Conservation (phyloP, 176 grass and related monocot species). For the Lolium perenne region DNA sequence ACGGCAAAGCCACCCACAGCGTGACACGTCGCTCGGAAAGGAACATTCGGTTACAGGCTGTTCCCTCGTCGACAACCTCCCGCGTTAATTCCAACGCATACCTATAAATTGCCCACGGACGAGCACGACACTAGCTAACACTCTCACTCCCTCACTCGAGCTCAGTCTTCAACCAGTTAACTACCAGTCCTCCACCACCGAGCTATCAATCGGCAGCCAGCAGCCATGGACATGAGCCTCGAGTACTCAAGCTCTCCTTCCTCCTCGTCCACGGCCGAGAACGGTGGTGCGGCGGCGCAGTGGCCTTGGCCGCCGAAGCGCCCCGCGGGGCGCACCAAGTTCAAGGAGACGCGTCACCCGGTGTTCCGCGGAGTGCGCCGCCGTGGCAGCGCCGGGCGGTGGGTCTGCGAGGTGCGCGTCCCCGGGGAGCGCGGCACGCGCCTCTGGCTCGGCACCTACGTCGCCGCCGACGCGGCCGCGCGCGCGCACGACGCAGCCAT, state of each 20-base stretch:
- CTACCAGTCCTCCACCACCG: background rate
- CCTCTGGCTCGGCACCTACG: conserved; percentile 80
- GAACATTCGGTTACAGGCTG: background rate
- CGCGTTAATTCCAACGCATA: background rate
- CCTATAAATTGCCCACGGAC: conserved; percentile 7
- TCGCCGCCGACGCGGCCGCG: conserved; percentile 68
- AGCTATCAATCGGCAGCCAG: background rate
- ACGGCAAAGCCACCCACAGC: background rate
- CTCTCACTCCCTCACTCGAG: conserved; percentile 11
- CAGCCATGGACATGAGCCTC: conserved; percentile 16
- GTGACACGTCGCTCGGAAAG: background rate
- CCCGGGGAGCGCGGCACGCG: conserved; percentile 45
- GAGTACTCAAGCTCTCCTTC: conserved; percentile 10
- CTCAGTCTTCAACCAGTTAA: conserved; percentile 2
- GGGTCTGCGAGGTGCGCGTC: conserved; percentile 54
- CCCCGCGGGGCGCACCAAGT: conserved; percentile 45
- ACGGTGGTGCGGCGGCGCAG: no score
- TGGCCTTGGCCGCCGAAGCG: conserved; percentile 12
- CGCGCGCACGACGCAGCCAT: conserved; percentile 76
- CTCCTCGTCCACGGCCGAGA: background rate
- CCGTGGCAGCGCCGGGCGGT: conserved; percentile 23
- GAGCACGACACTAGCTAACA: conserved; percentile 15
- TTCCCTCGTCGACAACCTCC: background rate
- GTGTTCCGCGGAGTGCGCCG: conserved; percentile 47
- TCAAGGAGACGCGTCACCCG: conserved; percentile 49